Conservation (phyloP, 2,329 filamentous ascomycete genomes). For the Dothistroma pini region DNA sequence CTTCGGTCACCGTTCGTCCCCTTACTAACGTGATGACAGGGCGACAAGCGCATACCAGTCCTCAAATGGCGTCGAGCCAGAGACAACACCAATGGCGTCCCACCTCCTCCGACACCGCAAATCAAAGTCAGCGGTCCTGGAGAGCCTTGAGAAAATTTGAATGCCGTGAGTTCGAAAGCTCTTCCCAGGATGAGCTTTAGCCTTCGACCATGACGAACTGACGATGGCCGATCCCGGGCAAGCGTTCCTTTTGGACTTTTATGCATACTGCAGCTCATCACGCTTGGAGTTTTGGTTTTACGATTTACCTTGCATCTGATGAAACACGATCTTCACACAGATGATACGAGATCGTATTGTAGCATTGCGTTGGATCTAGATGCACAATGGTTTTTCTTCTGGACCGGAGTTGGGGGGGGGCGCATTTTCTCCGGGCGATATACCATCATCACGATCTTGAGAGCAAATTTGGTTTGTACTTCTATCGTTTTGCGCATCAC, state of each 20-base stretch:
- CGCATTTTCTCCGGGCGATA: not conserved
- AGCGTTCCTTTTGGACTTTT: not conserved
- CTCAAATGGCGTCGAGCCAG: conserved; percentile 36
- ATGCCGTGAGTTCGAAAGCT: not conserved
- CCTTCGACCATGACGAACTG: not conserved
- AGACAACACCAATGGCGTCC: conserved; percentile 32
- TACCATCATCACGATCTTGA: not conserved
- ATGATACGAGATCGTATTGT: not conserved
- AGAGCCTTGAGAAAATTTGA: conserved; percentile 31
- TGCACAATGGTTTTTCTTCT: too few relatives aligned
- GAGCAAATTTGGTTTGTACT: not conserved
- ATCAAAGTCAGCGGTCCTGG: conserved; percentile 39
- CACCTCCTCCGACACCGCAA: conserved; percentile 36
- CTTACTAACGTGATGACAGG: conserved; percentile 22
- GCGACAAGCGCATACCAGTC: conserved; percentile 37
- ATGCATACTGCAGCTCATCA: not conserved
- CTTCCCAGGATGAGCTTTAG: not conserved
- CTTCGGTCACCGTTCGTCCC: too few relatives aligned
- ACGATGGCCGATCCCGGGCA: not conserved
- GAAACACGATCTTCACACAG: not conserved
- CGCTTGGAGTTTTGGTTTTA: not conserved
- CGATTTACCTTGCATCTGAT: not conserved
- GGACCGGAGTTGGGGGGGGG: too few relatives aligned
- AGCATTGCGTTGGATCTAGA: not conserved
- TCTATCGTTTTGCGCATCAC: not conserved